A percentile compares a stretch with the other conserved stretches of the same genome.
Conservation (phyloP, 2,329 filamentous ascomycete genomes). For the Penicillium sp. region DNA sequence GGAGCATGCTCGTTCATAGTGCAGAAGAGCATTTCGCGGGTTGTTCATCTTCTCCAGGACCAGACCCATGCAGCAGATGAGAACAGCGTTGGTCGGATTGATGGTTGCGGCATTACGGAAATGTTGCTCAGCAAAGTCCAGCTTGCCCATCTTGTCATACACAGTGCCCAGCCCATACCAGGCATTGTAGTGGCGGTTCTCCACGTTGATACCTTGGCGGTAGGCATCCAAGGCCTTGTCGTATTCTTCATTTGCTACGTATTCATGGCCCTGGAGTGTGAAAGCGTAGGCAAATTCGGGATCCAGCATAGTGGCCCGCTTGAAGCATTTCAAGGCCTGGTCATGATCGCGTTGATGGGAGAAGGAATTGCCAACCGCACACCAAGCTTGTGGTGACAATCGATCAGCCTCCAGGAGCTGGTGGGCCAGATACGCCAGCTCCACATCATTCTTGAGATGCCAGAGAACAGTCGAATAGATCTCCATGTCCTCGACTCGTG, state of each 20-base stretch:
- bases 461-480: conserved; percentile 98
- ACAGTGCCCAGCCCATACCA: conserved; percentile 84
- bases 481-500: conserved; percentile 89
- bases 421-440: conserved; percentile 86
- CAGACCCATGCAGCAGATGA: conserved; percentile 87
- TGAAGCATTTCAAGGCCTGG: conserved; percentile 90
- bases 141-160: conserved; percentile 84
- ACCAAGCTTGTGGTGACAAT: conserved; percentile 92
- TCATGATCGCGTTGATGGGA: conserved; percentile 90
- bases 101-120: conserved; percentile 83
- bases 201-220: conserved; percentile 75
- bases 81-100: conserved; percentile 87
- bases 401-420: conserved; percentile 82
- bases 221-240: conserved; percentile 89
- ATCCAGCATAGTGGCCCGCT: conserved; percentile 83
- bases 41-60: conserved; percentile 87
- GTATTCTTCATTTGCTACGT: conserved; percentile 93
- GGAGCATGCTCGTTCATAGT: conserved; percentile 76
- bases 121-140: conserved; percentile 84
- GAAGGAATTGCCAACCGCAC: conserved; percentile 88
- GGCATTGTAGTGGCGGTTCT: conserved; percentile 92
- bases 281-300: conserved; percentile 91
- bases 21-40: conserved; percentile 67
- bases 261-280: conserved; percentile 91
- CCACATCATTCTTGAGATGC: conserved; percentile 88